These are phyloP conservation scores for Botryosphaeria dothidea DNA, from an alignment of 2,329 filamentous ascomycete species.

Conservation along the genomic window DNA sequence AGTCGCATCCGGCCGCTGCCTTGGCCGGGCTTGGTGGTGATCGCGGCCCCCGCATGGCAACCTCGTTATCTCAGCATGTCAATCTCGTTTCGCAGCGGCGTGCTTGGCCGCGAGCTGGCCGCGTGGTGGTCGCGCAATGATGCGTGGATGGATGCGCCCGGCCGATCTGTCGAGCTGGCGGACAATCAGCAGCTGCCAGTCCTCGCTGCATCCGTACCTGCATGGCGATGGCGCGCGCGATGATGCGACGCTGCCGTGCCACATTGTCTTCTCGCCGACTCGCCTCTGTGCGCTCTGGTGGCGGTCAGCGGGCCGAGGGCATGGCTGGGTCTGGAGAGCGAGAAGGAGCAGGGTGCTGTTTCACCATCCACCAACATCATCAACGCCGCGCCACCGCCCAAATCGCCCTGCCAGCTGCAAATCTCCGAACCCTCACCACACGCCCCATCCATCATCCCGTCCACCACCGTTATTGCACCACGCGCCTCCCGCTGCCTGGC, in stretches of 20 bases:
- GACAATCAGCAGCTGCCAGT: not conserved
- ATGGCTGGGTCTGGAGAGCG: not conserved
- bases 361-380: constrained; percentile 1
- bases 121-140: not conserved
- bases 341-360: constrained; percentile 1
- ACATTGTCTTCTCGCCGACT: not conserved
- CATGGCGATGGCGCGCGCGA: not conserved
- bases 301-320: constrained; percentile 8
- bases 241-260: constrained; percentile 14
- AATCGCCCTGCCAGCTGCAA: not conserved
- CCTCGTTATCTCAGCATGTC: constrained; percentile 1
- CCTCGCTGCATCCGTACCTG: not conserved
- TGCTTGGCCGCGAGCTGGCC: not conserved
- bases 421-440: not conserved
- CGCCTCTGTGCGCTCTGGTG: not conserved
- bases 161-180: not conserved
- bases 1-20: not conserved
- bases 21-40: not conserved
- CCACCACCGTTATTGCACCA: not conserved
- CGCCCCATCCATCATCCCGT: not conserved
- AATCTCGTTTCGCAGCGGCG: not conserved
- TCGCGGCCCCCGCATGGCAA: not conserved
- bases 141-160: not conserved
- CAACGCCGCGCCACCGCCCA: not conserved
- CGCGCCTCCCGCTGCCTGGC: not conserved